Percentiles rank a stretch among this genome's conserved stretches.
phyloP scores from a whole-genome alignment of 2,329 filamentous ascomycete species.

The Anthostomella pinea region DNA sequence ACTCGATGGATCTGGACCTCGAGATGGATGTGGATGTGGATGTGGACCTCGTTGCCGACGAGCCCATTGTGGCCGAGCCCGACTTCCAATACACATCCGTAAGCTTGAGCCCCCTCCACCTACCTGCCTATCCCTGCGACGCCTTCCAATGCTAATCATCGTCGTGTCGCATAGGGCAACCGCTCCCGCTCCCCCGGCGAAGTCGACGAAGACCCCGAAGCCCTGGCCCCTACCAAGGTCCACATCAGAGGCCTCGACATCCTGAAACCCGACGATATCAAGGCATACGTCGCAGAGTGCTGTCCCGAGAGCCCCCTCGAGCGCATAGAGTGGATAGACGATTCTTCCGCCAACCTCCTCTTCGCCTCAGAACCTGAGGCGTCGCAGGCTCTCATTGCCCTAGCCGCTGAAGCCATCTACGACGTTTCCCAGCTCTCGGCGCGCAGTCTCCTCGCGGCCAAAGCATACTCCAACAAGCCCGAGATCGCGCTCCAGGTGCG shows the following conservation, averaged over 20 bases:
- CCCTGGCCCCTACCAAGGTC: slow-evolving; percentile 60
- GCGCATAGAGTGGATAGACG: slow-evolving; percentile 90
- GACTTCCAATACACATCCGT: slow-evolving; percentile 32
- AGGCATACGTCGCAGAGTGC: slow-evolving; percentile 69
- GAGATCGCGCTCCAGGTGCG: slow-evolving; percentile 70
- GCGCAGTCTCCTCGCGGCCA: slow-evolving; percentile 67
- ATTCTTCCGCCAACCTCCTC: slow-evolving; percentile 82
- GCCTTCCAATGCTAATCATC: slow-evolving; percentile 13
- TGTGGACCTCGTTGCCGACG: slow-evolving; percentile 46
- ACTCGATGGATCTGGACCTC: slow-evolving; percentile 65
- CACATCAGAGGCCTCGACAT: slow-evolving; percentile 81
- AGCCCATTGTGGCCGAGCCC: slow-evolving; percentile 32
- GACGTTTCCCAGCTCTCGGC: slow-evolving; percentile 55
- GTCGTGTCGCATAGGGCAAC: slow-evolving; percentile 26
- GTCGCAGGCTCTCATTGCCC: slow-evolving; percentile 51
- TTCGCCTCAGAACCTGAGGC: slow-evolving; percentile 59
- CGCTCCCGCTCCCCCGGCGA: slow-evolving; percentile 38
- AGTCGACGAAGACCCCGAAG: slow-evolving; percentile 35
- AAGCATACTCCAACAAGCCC: slow-evolving; percentile 64
- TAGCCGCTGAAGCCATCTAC: slow-evolving; percentile 50
- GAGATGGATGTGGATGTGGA: slow-evolving; percentile 71
- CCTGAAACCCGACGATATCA: slow-evolving; percentile 76
- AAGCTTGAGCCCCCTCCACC: too few species aligned
- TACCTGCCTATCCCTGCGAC: too few species aligned
- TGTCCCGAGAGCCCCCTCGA: slow-evolving; percentile 54